phyloP scores from a whole-genome alignment of 2,329 filamentous ascomycete genomes.

The Colletotrichum sp. region DNA sequence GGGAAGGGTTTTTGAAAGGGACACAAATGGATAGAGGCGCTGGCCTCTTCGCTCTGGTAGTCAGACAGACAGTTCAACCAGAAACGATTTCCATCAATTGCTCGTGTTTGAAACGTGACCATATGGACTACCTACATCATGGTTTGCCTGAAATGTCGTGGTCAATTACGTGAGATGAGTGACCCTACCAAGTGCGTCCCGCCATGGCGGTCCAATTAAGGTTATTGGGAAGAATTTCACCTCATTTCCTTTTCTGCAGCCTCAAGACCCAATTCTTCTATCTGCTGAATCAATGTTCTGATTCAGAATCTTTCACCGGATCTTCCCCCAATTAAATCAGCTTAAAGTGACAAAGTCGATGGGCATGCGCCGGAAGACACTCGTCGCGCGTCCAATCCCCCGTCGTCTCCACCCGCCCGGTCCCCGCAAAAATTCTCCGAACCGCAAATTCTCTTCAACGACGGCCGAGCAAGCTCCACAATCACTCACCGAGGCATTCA shows the following conservation, averaged over 20 bases:
- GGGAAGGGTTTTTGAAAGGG: constrained; percentile 1
- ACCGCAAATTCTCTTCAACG: constrained; percentile 11
- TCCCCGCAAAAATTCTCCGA: constrained; percentile 12
- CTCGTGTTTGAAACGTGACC: rapidly evolving
- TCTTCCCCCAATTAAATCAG: background rate
- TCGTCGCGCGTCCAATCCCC: background rate
- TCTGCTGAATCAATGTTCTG: background rate
- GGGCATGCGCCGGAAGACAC: background rate
- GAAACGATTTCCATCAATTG: background rate
- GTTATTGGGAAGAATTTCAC: background rate
- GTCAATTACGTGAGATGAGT: background rate
- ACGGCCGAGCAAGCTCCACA: background rate
- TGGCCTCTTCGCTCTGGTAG: background rate
- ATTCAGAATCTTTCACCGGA: background rate
- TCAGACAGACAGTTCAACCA: background rate
- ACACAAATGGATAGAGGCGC: background rate
- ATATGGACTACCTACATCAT: background rate
- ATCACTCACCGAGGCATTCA: background rate
- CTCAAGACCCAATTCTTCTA: background rate
- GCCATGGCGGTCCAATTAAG: background rate
- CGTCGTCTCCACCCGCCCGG: background rate
- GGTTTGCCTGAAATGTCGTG: background rate
- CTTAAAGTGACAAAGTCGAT: background rate
- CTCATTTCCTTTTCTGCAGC: background rate
- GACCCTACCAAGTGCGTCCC: background rate